A percentile compares a stretch with the other conserved stretches of the same genome.
These are phyloP conservation scores for Kalaharituber pfeilii DNA, from an alignment of 2,329 filamentous ascomycete genomes.

Conservation along the genomic window DNA sequence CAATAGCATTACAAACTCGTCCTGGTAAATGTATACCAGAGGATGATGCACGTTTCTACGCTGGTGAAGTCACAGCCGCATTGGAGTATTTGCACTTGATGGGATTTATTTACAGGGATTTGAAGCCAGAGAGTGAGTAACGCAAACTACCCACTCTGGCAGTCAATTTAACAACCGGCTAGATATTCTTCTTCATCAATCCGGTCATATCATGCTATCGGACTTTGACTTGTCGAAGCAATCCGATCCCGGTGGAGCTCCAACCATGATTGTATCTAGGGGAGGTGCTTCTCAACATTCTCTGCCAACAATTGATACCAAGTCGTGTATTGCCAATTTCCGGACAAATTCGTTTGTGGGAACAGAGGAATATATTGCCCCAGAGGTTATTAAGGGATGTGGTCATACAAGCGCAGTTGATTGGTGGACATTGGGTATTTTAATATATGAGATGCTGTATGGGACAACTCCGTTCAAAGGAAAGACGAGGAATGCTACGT, in stretches of 20 bases:
- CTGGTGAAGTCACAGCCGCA: constrained; percentile 89
- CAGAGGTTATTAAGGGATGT: constrained; percentile 96
- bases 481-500: constrained; percentile 95
- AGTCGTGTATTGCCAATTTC: constrained; percentile 96
- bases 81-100: constrained; percentile 94
- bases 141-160: neutral
- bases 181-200: constrained; percentile 97
- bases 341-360: constrained; percentile 96
- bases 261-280: constrained; percentile 83
- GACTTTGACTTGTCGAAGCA: constrained; percentile 98
- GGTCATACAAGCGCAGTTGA: constrained; percentile 96
- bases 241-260: constrained; percentile 85
- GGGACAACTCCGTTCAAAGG: constrained; percentile 98
- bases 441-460: constrained; percentile 98
- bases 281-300: constrained; percentile 73
- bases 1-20: constrained; percentile 65
- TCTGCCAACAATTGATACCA: constrained; percentile 91
- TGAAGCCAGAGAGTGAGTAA: constrained; percentile 84
- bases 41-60: constrained; percentile 92
- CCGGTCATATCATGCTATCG: constrained; percentile 98
- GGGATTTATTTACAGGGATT: constrained; percentile 96
- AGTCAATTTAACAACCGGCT: constrained; percentile 23
- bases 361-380: constrained; percentile 96
- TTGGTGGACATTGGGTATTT: constrained; percentile 95
- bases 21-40: constrained; percentile 96